phyloP scores from a whole-genome alignment of 1,284 basidiomycete genomes.

The Earliella scabrosa region DNA sequence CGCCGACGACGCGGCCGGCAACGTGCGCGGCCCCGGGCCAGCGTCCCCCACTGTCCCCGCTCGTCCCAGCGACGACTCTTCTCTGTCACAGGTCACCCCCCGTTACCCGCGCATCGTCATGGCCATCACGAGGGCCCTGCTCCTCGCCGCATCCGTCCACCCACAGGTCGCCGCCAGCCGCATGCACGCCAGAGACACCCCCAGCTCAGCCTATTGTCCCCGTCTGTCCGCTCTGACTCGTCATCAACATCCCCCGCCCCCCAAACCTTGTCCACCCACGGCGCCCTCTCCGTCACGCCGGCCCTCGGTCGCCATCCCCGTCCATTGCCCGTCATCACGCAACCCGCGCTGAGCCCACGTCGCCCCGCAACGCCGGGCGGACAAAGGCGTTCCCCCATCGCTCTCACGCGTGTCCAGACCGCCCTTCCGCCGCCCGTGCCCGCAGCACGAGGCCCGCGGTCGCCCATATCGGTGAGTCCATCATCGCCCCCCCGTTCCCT shows the following conservation, averaged over 20 bases:
- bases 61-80: constrained; percentile 15
- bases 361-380: constrained; percentile 8
- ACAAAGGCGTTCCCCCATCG: constrained; percentile 9
- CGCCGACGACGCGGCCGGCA: constrained; percentile 30
- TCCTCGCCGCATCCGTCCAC: background rate
- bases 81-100: constrained; percentile 1
- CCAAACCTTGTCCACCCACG: constrained; percentile 20
- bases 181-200: background rate
- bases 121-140: constrained; percentile 13
- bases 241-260: constrained; percentile 3
- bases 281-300: constrained; percentile 9
- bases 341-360: constrained; percentile 4
- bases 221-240: background rate
- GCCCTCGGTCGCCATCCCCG: constrained; percentile 10
- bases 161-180: constrained; percentile 3
- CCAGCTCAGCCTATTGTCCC: background rate
- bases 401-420: constrained; percentile 8
- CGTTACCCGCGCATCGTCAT: constrained; percentile 9
- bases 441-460: constrained; percentile 5
- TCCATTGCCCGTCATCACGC: constrained; percentile 8
- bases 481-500: background rate
- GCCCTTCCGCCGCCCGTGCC: constrained; percentile 10
- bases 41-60: constrained; percentile 28
- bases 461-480: constrained; percentile 13
- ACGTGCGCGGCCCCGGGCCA: constrained; percentile 29